Evolutionary conservation across 257 asterid species (phyloP), one percentile per base, ranked within the genome.

Genomic region (Phtheirospermum japonicum): DNA sequence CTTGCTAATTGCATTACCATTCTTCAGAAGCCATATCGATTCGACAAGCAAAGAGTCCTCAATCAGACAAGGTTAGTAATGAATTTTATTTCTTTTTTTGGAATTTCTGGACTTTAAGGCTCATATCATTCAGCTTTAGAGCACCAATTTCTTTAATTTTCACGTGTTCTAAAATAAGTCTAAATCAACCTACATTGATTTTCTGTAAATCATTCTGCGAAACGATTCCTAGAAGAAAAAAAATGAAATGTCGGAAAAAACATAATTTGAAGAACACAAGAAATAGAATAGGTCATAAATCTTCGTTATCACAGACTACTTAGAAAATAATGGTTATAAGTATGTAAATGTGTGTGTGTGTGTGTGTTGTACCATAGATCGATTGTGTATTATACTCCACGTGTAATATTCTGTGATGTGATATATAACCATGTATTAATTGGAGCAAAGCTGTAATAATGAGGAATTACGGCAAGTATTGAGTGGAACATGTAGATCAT

Each of bases 11-110:
- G 11, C 50, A 43, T 39, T 42, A 45, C 43, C 59, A 55, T 33
- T 49, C 46, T 36, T 12, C 60, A 18, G 57, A 43, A 45, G 33
- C 39, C 32, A 49, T 30, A 57, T 55, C 73, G 14, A 16, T 63
- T 67, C 33, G 30, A 14, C 74, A 57, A 63, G 48, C 64, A 32
- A 34, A 17, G n/a, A 18, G 18, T n/a, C 34, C 36, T 58, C 53
- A 45, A 23, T 42, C 17, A 2, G 60, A 32, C 55, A 64, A 57
- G 75, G 78, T 68, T 37, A 63, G 70, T 68, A 33, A 51, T 1
- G 36, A 18, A 63, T 40, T 20, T 23, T n/a, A 32, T 19, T 43
- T 58, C 14, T 51, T 19, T 20, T 33, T 5, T 8, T 19, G 4
- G 36, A 57, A 58, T 51, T 62, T 68, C 23, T 43, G 34, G 57